phyloP scores from a whole-genome alignment of 2,329 filamentous ascomycete species.

The Colletotrichum siamense region DNA sequence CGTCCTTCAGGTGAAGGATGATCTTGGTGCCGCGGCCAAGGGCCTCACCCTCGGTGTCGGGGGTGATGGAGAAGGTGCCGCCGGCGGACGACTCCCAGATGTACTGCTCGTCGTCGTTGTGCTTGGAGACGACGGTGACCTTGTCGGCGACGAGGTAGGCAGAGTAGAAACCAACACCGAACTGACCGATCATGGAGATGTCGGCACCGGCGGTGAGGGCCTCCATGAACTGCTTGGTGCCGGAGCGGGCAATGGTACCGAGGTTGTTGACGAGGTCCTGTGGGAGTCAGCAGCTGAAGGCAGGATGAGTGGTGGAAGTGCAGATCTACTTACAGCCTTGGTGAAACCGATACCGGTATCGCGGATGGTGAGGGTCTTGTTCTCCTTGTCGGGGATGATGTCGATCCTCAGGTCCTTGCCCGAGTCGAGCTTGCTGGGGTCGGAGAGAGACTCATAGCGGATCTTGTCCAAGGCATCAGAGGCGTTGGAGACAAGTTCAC shows the following conservation, averaged over 20 bases:
- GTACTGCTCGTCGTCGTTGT: conserved; percentile 99
- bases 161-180: conserved; percentile 99
- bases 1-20: conserved; percentile 98
- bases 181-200: conserved; percentile 99
- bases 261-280: conserved; percentile 99
- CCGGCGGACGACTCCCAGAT: conserved; percentile 98
- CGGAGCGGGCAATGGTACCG: conserved; percentile 97
- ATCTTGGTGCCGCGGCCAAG: conserved; percentile 97
- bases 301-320: too few relatives aligned
- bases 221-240: conserved; percentile 99
- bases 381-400: conserved; percentile 97
- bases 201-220: conserved; percentile 97
- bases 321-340: conserved; percentile 84
- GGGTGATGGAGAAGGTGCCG: conserved; percentile 92
- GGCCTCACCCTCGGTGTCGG: conserved; percentile 89
- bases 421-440: conserved; percentile 95
- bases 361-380: conserved; percentile 95
- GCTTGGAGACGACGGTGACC: conserved; percentile 94
- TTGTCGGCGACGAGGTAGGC: conserved; percentile 98
- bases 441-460: conserved; percentile 96
- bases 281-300: conserved; percentile 39
- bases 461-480: conserved; percentile 99
- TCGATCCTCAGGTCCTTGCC: conserved; percentile 99
- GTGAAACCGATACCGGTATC: conserved; percentile 99
- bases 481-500: conserved; percentile 97